These are phyloP conservation scores for Fusarium xyrophilum DNA, from an alignment of 2,329 filamentous ascomycete genomes.

Conservation along the genomic window DNA sequence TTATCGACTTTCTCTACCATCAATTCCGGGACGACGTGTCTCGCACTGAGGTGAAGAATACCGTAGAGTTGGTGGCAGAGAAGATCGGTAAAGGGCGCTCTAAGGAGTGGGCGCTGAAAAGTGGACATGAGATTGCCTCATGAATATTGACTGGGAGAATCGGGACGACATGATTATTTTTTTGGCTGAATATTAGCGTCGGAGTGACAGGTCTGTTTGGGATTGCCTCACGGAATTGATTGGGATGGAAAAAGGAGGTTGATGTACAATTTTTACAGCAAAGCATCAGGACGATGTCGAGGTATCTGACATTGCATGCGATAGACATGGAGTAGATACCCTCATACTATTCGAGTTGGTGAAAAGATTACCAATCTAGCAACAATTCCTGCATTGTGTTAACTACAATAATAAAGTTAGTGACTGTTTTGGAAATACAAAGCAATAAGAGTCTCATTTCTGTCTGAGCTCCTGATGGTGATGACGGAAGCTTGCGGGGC, in stretches of 20 bases:
- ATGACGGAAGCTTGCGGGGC: slow-evolving; percentile 38
- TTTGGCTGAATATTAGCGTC: slow-evolving; percentile 40
- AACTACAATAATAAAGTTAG: no score
- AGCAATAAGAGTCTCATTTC: slow-evolving; percentile 17
- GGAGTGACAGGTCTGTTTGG: slow-evolving; percentile 37
- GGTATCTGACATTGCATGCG: slow-evolving; percentile 19
- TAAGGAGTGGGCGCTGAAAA: slow-evolving; percentile 51
- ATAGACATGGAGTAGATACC: slow-evolving; percentile 29
- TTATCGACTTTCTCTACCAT: slow-evolving; percentile 51
- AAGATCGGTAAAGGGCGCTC: slow-evolving; percentile 48
- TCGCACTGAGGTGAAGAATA: slow-evolving; percentile 52
- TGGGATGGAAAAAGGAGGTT: slow-evolving; percentile 23
- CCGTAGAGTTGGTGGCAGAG: slow-evolving; percentile 50
- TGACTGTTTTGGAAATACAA: not conserved
- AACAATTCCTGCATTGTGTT: not conserved
- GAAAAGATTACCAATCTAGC: slow-evolving; percentile 11
- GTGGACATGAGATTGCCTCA: slow-evolving; percentile 47
- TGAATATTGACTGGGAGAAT: slow-evolving; percentile 29
- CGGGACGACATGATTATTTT: slow-evolving; percentile 30
- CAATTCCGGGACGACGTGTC: slow-evolving; percentile 49
- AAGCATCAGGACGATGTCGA: slow-evolving; percentile 13
- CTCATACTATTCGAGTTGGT: slow-evolving; percentile 7
- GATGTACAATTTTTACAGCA: slow-evolving; percentile 22
- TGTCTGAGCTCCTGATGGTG: slow-evolving; percentile 6
- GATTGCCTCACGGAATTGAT: slow-evolving; percentile 32